Evolutionary conservation across 2,329 filamentous ascomycete genomes (phyloP).

Genomic region (Arthroderma uncinatum): DNA sequence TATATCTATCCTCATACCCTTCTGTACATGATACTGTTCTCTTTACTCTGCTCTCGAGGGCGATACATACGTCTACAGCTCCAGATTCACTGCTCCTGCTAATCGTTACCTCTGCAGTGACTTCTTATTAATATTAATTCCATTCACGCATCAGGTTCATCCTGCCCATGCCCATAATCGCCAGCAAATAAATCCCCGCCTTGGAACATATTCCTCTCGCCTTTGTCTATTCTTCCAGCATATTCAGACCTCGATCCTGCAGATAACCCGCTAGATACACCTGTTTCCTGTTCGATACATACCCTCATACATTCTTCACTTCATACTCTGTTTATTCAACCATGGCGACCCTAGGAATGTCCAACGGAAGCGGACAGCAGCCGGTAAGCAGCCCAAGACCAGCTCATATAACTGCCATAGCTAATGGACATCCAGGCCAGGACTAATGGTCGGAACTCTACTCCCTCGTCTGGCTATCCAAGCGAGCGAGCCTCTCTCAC

Average conservation of each 20-base stretch:
- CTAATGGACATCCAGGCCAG: slow-evolving; percentile 12
- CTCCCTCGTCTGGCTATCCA: slow-evolving; percentile 23
- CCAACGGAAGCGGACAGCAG: slow-evolving; percentile 28
- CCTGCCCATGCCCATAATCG: slow-evolving; percentile 22
- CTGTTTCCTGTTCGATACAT: slow-evolving; percentile 3
- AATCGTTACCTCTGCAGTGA: not conserved
- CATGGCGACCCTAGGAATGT: slow-evolving; percentile 27
- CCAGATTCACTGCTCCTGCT: not conserved
- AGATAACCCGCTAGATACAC: not conserved
- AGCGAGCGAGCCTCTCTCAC: slow-evolving; percentile 26
- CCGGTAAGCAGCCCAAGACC: slow-evolving; percentile 24
- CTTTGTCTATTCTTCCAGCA: slow-evolving; percentile 17
- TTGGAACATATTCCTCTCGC: slow-evolving; percentile 3
- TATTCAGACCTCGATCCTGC: slow-evolving; percentile 1
- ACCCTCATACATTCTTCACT: not conserved
- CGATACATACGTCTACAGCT: too few relatives aligned
- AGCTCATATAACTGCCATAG: not conserved
- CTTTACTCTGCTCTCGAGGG: too few relatives aligned
- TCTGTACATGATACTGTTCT: slow-evolving; percentile 5
- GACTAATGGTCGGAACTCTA: slow-evolving; percentile 31
- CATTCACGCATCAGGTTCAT: slow-evolving; percentile 15
- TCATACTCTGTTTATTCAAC: slow-evolving; percentile 13
- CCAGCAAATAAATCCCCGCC: slow-evolving; percentile 22
- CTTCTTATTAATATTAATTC: slow-evolving; percentile 2
- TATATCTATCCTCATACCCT: too few relatives aligned